Evolutionary conservation across 1,284 basidiomycete genomes (phyloP), one percentile per base, ranked within the genome.

Genomic region (Neotropicomus parvogracilis): DNA sequence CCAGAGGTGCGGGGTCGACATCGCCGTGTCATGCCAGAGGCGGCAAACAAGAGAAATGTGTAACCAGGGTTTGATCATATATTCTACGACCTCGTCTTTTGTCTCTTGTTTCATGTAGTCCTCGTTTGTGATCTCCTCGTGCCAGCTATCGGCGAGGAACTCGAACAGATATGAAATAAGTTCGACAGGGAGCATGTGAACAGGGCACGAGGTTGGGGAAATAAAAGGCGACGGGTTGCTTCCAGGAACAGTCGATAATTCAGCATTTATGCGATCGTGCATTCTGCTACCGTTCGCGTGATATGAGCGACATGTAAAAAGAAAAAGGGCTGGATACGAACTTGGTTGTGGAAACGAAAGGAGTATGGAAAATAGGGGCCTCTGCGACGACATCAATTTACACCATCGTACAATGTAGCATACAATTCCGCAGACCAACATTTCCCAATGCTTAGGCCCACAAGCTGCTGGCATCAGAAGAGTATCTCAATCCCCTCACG

Each of bases 401-500:
- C 24, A 24, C 24, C 8, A 24, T 5, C 24, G 24, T 24, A 24
- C 24, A 24, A 24, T 24, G 24, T 24, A 24, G 24, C 8, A 5
- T 24, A 24, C 24, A 24, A 24, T 24, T 24, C n/a, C 24, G 24
- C 24, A 24, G 8, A 24, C 24, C 24, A 24, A 24, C 24, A 4
- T 24, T 24, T 32, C 14, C 6, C 31, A 13, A 32, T 11, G n/a
- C 13, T 21, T 20, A 58, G 8, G 37, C 55, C 45, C 48, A 56
- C 24, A 46, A 28, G 33, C 21, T 19, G 9, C 19, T 16, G 0
- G 14, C 42, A 2, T 58, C 38, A 29, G 28, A 24, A 24, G 24
- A 8, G 24, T 24, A 24, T 24, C 24, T 24, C 24, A 24, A 8
- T 24, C 24, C 24, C 24, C 8, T 24, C 24, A 24, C 24, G 24